Evolutionary conservation across 495 filamentous ascomycete species (phyloP).

Genomic region (Paragyromitra xinjiangensis): DNA sequence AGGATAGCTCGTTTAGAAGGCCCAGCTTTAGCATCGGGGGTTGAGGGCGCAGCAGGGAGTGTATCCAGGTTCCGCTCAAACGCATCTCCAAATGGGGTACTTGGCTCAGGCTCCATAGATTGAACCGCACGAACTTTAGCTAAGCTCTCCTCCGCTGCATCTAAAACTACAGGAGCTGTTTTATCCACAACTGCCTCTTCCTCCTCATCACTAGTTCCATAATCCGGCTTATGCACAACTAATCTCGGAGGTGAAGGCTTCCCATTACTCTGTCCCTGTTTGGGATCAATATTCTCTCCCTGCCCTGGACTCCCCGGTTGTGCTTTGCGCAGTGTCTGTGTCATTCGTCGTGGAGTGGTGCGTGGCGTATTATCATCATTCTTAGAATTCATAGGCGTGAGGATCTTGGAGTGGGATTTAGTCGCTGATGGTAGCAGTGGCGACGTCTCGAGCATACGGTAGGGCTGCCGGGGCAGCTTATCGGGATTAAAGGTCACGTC

Average conservation of each 20-base stretch:
- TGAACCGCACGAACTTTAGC: conserved; percentile 6
- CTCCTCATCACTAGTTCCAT: conserved; percentile 5
- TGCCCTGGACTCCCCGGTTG: neutral
- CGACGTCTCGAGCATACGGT: conserved; percentile 38
- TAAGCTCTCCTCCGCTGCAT: neutral
- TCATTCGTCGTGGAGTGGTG: conserved; percentile 10
- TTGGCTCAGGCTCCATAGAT: neutral
- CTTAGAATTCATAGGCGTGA: conserved; percentile 30
- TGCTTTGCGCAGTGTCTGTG: neutral
- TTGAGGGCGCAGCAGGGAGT: neutral
- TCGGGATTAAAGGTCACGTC: conserved; percentile 33
- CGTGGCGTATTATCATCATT: conserved; percentile 37
- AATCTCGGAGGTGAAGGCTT: conserved; percentile 19
- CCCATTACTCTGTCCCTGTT: neutral
- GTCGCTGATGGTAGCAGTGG: conserved; percentile 9
- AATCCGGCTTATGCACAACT: conserved; percentile 12
- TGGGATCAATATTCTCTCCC: conserved; percentile 40
- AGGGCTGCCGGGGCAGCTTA: neutral
- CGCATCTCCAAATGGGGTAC: conserved; percentile 21
- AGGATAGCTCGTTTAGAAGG: neutral
- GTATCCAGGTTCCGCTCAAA: conserved; percentile 5
- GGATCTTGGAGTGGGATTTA: conserved; percentile 23
- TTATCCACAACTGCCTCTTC: conserved; percentile 12
- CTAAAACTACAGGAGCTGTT: neutral
- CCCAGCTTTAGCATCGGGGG: neutral